A percentile compares a stretch with the other conserved stretches of the same genome.
Evolutionary conservation across 2,329 filamentous ascomycete species (phyloP).

Genomic region (Dactylonectria estremocensis): DNA sequence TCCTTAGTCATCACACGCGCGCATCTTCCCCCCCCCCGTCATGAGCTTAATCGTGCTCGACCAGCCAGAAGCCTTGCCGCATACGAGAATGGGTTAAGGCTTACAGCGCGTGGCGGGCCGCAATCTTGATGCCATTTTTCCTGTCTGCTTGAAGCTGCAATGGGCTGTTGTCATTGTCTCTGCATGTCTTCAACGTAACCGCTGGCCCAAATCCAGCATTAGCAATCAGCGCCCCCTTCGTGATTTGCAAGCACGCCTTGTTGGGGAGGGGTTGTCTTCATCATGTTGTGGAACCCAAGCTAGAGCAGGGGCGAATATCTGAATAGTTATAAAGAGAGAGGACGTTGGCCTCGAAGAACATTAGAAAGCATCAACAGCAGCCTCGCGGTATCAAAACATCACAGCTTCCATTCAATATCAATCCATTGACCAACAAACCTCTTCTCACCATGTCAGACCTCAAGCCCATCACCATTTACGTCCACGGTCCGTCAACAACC

Average conservation of each 20-base stretch:
- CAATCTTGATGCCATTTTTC: not conserved
- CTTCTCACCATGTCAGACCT: conserved; percentile 29
- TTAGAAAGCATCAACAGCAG: conserved; percentile 2
- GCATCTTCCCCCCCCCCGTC: conserved; percentile 1
- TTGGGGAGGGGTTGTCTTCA: not conserved
- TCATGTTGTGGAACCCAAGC: not conserved
- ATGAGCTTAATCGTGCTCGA: not conserved
- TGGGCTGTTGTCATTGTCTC: not conserved
- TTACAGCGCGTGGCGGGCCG: not conserved
- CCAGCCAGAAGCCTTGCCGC: not conserved
- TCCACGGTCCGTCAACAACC: conserved; percentile 30
- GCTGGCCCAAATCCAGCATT: not conserved
- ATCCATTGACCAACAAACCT: not conserved
- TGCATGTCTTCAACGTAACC: not conserved
- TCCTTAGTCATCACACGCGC: conserved; percentile 35
- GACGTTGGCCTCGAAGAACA: not conserved
- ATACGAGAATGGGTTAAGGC: conserved; percentile 4
- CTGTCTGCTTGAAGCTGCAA: not conserved
- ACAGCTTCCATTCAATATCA: not conserved
- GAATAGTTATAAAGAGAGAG: conserved; percentile 2
- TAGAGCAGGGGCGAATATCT: not conserved
- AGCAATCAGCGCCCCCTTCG: not conserved
- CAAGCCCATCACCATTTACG: conserved; percentile 37
- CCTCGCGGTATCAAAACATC: not conserved
- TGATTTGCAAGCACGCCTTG: not conserved